A percentile compares a stretch with the other conserved stretches of the same genome.
These are phyloP conservation scores for Pelargonium australe DNA, from an alignment of 441 rosid genomes.

Conservation along the genomic window DNA sequence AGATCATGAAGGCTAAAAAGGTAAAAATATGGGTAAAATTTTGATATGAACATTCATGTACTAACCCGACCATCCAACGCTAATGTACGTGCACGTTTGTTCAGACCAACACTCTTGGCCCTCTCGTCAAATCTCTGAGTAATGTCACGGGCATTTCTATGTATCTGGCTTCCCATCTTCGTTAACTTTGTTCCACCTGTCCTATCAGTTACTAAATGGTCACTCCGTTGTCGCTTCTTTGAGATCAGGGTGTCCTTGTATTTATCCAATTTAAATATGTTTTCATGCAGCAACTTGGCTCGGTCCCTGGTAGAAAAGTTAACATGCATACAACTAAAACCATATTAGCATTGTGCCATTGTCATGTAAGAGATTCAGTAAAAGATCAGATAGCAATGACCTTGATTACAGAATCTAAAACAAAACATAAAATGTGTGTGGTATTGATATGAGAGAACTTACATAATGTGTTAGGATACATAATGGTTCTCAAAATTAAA, in stretches of 20 bases:
- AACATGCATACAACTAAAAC: conserved; percentile 14
- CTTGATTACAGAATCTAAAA: not conserved
- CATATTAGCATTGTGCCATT: not conserved
- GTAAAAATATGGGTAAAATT: not conserved
- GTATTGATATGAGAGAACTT: not conserved
- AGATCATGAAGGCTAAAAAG: conserved; percentile 7
- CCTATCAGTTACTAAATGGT: conserved; percentile 34
- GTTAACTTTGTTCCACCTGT: conserved; percentile 31
- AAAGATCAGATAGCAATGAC: not conserved
- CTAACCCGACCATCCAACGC: conserved; percentile 52
- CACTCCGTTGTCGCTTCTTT: conserved; percentile 47
- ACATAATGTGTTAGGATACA: not conserved
- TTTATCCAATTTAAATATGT: conserved; percentile 36
- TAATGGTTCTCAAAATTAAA: not conserved
- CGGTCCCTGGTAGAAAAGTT: conserved; percentile 35
- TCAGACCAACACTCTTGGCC: conserved; percentile 37
- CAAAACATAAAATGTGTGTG: not conserved
- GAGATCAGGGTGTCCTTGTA: conserved; percentile 28
- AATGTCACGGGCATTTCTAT: conserved; percentile 37
- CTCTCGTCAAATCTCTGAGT: conserved; percentile 48
- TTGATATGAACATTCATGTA: conserved; percentile 3
- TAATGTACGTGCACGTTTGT: conserved; percentile 46
- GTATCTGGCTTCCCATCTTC: conserved; percentile 38
- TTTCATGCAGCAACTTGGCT: conserved; percentile 31
- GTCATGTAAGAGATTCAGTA: not conserved